Base-by-base conservation (phyloP, 2,329 filamentous ascomycete species). In the Cytospora schulzeri region DNA sequence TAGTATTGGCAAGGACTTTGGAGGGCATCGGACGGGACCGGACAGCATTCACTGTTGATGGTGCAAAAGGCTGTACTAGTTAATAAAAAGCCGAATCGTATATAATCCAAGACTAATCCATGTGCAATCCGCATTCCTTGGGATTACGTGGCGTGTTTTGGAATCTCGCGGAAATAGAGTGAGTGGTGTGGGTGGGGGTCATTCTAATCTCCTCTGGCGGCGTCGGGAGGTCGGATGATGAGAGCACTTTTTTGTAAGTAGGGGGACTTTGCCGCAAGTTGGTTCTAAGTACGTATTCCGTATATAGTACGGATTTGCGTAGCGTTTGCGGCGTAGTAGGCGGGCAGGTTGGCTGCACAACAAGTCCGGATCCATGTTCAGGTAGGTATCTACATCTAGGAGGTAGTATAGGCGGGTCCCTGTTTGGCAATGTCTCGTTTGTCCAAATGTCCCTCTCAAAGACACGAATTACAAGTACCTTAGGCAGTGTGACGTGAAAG, bases 141-240 rank as follows among this genome's bases (percentile, higher is more conserved):
- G 52, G 60, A 56, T 56, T 62, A 62, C 60, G 60, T 51, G 60
- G 60, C 60, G 53, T 56, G 60, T 29, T 62, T 56, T 56, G 52
- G 60, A 48, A 48, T 48, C 45, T 48, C 45, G 45, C 45, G 45
- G 45, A 48, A 48, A 48, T 48, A 48, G 45, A 48, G 45, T 48
- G 45, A 48, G 45, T 48, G 45, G 45, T 48, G 45, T 48, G 45
- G 45, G 45, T 48, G 45, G 45, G 45, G 45, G 45, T 48, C 45
- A 24, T 48, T 48, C 45, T 48, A 48, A 48, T 48, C 45, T 48
- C 41, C 19, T 45, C 45, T 22, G n/a, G 22, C n/a, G 22, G 22
- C n/a, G 22, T 24, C 11, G n/a, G n/a, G 11, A 24, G 8, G 22
- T 48, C 45, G 45, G 45, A 24, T 48, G 45, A 24, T 14, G n/a